Conservation (phyloP, 1,284 basidiomycete genomes). For the Cutaneotrichosporon mucoides region DNA sequence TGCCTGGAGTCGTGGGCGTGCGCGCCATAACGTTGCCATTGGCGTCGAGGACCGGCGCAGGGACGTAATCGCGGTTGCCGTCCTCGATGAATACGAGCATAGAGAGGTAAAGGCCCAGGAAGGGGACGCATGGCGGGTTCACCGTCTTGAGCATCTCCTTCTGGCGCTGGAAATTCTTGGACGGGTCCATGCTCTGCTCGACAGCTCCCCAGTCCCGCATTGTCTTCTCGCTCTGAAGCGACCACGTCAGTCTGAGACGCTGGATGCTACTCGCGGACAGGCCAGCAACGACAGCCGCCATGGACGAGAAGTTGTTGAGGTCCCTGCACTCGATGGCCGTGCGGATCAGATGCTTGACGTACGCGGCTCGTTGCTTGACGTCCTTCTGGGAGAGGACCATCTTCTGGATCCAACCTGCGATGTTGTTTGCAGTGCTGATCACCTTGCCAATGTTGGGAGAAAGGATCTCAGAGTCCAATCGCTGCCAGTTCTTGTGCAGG, state of each 20-base stretch:
- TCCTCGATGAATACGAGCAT: conserved; percentile 97
- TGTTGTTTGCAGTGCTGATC: conserved; percentile 81
- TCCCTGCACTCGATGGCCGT: conserved; percentile 80
- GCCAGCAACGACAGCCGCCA: conserved; percentile 93
- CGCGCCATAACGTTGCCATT: background rate
- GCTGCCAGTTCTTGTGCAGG: conserved; percentile 56
- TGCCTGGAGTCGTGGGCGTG: background rate
- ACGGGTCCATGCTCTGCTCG: conserved; percentile 79
- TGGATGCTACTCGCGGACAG: conserved; percentile 90
- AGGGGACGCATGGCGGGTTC: conserved; percentile 93
- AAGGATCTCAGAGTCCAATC: conserved; percentile 16
- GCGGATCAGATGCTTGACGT: conserved; percentile 84
- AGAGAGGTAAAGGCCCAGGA: conserved; percentile 94
- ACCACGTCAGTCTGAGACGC: conserved; percentile 86
- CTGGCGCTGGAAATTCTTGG: conserved; percentile 91
- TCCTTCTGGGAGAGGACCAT: conserved; percentile 76
- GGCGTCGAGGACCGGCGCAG: conserved; percentile 48
- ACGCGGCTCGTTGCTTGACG: conserved; percentile 69
- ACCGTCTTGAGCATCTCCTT: conserved; percentile 77
- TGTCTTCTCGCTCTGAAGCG: conserved; percentile 49
- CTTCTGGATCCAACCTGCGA: conserved; percentile 82
- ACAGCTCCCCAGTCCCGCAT: conserved; percentile 56
- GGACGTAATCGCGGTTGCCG: conserved; percentile 79
- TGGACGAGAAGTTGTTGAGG: conserved; percentile 94
- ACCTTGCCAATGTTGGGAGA: conserved; percentile 53